Percentiles rank a stretch among this genome's conserved stretches.
Evolutionary conservation across 1,284 basidiomycete genomes (phyloP).

Genomic region (Kalmanozyma brasiliensis): DNA sequence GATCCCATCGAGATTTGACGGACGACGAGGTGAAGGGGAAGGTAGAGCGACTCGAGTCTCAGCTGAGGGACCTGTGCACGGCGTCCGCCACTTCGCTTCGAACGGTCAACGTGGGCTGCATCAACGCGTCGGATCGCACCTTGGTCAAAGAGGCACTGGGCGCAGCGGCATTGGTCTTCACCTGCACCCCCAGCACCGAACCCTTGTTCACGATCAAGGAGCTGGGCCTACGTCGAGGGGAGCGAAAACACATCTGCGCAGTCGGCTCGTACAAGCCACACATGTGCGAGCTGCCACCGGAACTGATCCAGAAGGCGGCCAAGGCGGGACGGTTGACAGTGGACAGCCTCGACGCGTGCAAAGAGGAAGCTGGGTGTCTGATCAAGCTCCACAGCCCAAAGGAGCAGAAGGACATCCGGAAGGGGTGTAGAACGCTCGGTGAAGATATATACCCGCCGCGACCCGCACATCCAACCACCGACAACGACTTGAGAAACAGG

Average conservation of each 20-base stretch:
- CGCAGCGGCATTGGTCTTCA: constrained; percentile 12
- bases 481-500: too few species aligned
- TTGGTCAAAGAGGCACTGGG: neutral
- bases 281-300: constrained; percentile 29
- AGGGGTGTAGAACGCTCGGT: neutral
- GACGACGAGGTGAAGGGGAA: constrained; percentile 3
- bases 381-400: constrained; percentile 11
- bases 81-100: too few species aligned
- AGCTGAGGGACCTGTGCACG: neutral
- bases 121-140: neutral
- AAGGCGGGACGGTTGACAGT: constrained; percentile 1
- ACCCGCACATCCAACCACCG: too few species aligned
- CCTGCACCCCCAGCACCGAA: constrained; percentile 20
- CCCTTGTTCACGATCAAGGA: constrained; percentile 3
- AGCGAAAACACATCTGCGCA: constrained; percentile 11
- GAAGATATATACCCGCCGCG: too few species aligned
- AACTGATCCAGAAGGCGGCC: neutral
- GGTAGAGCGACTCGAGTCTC: neutral
- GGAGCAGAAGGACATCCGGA: neutral
- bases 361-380: constrained; percentile 27
- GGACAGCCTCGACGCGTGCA: constrained; percentile 24
- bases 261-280: constrained; percentile 28
- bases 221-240: neutral
- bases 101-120: neutral
- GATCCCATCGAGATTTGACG: neutral